Evolutionary conservation across 352 stramenopile genomes (phyloP), one percentile per base, ranked within the genome.

Genomic region (Globisporangium takayamanum): DNA sequence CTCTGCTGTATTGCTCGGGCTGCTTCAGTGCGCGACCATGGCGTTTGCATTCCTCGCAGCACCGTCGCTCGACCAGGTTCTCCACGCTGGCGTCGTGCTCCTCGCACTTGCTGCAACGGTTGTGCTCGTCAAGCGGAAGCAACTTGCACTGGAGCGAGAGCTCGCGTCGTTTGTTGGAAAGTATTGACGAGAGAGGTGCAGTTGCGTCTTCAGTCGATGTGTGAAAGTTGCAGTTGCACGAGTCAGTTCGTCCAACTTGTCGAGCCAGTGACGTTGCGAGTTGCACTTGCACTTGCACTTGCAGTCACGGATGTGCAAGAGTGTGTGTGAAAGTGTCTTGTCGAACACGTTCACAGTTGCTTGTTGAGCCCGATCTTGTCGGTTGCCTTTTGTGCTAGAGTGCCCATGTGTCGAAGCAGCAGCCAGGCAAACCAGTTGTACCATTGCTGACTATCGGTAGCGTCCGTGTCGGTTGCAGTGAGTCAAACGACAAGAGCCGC

Each of bases 391-490:
- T 10, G 12, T 16, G 26, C 42, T 59, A 67, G 5, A 53, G 41
- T 4, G 44, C 50, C 68, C 68, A 76, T 44, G 55, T 60, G 44
- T 89, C 79, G 39, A 84, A 89, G 58, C 69, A 86, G 54, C 74
- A 81, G 18, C 79, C 76, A 36, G 66, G 47, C 16, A 89, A 46
- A 2, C 79, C 79, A 1, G 73, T 71, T 50, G 74, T 80, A 36
- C 75, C 72, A 52, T 59, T 75, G n/a, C 57, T 71, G 37, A 73
- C 48, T 2, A 79, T 33, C 36, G 68, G 62, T 30, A 76, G 45
- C 10, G 63, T 33, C 2, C 16, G 65, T 50, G 70, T 49, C 0
- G 48, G 47, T 14, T n/a, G 14, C 41, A 45, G 14, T 14, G 41
- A n/a, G 18, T 16, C 50, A 64, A 79, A 78, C 16, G 62, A 61